Percentiles rank a stretch among this genome's conserved stretches.
These are phyloP conservation scores for Tubosaeta brunneosetosa DNA, from an alignment of 768 basidiomycete genomes.

Conservation along the genomic window DNA sequence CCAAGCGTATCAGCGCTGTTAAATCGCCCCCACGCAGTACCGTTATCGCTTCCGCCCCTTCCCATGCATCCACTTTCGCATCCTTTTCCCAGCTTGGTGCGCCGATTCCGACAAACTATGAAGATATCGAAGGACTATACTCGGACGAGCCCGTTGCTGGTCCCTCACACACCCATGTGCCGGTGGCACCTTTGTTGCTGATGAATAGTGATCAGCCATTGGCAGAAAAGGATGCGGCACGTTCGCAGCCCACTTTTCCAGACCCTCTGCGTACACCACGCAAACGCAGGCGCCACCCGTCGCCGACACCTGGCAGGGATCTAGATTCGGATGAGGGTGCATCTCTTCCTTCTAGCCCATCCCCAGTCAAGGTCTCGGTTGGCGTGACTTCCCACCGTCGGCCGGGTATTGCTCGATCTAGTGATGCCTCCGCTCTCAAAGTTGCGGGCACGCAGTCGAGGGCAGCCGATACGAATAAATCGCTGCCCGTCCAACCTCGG, in stretches of 20 bases:
- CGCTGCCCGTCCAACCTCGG: neutral
- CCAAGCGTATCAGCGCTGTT: slow-evolving; percentile 7
- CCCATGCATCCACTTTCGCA: slow-evolving; percentile 15
- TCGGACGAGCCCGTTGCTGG: slow-evolving; percentile 29
- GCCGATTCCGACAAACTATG: slow-evolving; percentile 29
- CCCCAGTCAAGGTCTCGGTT: slow-evolving; percentile 28
- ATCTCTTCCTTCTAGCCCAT: slow-evolving; percentile 24
- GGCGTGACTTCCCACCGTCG: slow-evolving; percentile 2
- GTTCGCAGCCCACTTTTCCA: slow-evolving; percentile 12
- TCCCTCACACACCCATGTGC: slow-evolving; percentile 17
- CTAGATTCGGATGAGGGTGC: slow-evolving; percentile 10
- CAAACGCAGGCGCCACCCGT: slow-evolving; percentile 22
- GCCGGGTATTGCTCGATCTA: neutral
- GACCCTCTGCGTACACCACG: slow-evolving; percentile 31
- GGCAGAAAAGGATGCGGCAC: slow-evolving; percentile 1
- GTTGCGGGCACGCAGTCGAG: slow-evolving; percentile 14
- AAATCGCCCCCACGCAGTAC: slow-evolving; percentile 20
- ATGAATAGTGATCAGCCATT: slow-evolving; percentile 17
- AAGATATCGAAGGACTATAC: slow-evolving; percentile 34
- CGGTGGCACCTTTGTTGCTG: slow-evolving; percentile 21
- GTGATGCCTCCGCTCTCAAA: neutral
- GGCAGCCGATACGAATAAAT: slow-evolving; percentile 1
- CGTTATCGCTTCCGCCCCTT: slow-evolving; percentile 12
- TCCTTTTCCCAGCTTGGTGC: slow-evolving; percentile 35
- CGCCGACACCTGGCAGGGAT: neutral